These are phyloP conservation scores for Aspergillus avenaceus DNA, from an alignment of 495 filamentous ascomycete genomes.

Conservation along the genomic window DNA sequence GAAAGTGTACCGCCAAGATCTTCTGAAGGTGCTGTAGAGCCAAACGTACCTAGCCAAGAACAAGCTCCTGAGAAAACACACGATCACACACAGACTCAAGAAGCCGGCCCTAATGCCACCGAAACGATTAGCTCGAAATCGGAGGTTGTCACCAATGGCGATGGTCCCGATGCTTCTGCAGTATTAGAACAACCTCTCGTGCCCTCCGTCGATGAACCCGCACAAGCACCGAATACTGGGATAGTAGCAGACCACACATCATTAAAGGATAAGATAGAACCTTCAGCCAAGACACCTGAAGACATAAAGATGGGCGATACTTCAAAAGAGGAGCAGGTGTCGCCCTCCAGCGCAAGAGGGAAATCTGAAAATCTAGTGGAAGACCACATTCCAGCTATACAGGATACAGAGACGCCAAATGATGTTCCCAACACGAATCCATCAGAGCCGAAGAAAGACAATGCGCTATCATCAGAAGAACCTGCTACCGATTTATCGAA, in stretches of 20 bases:
- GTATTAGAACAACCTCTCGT: neutral
- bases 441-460: neutral
- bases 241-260: neutral
- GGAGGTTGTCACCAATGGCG: neutral
- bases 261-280: neutral
- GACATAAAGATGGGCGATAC: neutral
- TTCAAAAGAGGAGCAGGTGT: neutral
- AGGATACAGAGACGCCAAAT: neutral
- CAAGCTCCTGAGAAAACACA: constrained; percentile 6
- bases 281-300: neutral
- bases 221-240: constrained; percentile 40
- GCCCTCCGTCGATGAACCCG: constrained; percentile 18
- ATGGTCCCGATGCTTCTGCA: neutral
- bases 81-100: constrained; percentile 2
- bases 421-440: neutral
- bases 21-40: neutral
- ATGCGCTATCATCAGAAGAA: neutral
- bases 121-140: neutral
- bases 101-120: neutral
- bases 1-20: constrained; percentile 3
- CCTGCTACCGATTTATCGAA: neutral
- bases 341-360: no score
- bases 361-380: neutral
- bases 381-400: neutral
- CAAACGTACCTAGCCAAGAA: constrained; percentile 4